A percentile compares a stretch with the other conserved stretches of the same genome.
Conservation (phyloP, 768 basidiomycete genomes). For the Amyloporia xantha region DNA sequence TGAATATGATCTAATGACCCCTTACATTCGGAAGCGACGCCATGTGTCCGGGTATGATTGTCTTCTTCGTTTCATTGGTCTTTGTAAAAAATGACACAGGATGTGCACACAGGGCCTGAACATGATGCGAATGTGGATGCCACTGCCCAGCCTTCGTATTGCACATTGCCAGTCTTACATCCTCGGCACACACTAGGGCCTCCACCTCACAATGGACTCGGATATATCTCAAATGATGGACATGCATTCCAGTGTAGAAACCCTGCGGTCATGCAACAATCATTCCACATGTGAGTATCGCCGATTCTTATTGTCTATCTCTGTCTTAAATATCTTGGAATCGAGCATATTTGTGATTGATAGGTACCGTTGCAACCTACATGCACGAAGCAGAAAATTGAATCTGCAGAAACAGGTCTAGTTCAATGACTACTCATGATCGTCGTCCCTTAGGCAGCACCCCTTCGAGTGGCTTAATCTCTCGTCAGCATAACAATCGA, state of each 20-base stretch:
- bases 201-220: conserved; percentile 21
- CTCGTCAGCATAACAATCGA: conserved; percentile 34
- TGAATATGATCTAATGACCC: no score
- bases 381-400: not conserved
- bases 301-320: not conserved
- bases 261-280: conserved; percentile 43
- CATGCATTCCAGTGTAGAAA: conserved; percentile 50
- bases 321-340: not conserved
- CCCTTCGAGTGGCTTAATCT: conserved; percentile 33
- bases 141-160: conserved; percentile 45
- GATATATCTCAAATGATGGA: conserved; percentile 51
- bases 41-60: conserved; percentile 42
- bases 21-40: conserved; percentile 37
- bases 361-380: no score
- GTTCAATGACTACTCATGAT: conserved; percentile 41
- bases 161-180: conserved; percentile 50
- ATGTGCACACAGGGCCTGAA: conserved; percentile 38
- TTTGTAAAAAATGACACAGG: no score
- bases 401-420: conserved; percentile 37
- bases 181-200: conserved; percentile 24
- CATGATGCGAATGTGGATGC: conserved; percentile 30
- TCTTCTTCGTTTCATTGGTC: no score
- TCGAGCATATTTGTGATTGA: conserved; percentile 49
- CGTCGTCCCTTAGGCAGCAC: conserved; percentile 38
- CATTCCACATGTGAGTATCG: conserved; percentile 51